phyloP scores from a whole-genome alignment of 169 alveolate genomes.

The Eimeria sp. region DNA sequence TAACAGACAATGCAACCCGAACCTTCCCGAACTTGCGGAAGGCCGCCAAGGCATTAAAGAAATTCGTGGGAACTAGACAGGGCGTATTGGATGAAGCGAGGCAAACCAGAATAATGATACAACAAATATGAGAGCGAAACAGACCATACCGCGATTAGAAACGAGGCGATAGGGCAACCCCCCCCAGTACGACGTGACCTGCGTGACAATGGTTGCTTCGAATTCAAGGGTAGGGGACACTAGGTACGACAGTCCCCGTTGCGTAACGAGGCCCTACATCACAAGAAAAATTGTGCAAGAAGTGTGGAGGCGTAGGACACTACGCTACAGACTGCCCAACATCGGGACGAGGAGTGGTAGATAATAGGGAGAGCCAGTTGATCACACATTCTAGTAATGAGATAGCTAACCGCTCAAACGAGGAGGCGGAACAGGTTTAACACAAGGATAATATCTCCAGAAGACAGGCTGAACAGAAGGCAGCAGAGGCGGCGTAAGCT shows the following conservation, averaged over 20 bases:
- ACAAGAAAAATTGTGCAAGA: neutral
- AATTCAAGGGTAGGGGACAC: neutral
- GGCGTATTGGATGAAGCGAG: neutral
- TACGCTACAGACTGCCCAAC: conserved; percentile 12
- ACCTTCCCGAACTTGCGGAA: neutral
- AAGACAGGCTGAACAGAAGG: no score
- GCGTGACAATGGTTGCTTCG: neutral
- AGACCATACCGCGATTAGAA: neutral
- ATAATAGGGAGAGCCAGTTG: no score
- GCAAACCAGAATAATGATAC: neutral
- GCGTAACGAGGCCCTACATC: neutral
- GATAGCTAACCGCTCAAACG: no score
- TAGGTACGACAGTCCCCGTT: neutral
- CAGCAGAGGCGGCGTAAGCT: no score
- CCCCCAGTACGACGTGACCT: neutral
- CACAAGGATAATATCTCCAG: no score
- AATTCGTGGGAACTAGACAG: neutral
- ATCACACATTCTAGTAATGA: no score
- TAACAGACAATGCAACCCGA: neutral
- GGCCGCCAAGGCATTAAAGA: neutral
- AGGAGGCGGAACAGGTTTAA: no score
- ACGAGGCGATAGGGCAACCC: neutral
- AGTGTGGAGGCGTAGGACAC: conserved; percentile 16
- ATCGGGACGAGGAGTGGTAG: neutral
- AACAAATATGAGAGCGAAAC: neutral